Percentiles rank a stretch among this genome's conserved stretches.
phyloP scores from a whole-genome alignment of 306 rosid genomes.

The Cicer bijugum region DNA sequence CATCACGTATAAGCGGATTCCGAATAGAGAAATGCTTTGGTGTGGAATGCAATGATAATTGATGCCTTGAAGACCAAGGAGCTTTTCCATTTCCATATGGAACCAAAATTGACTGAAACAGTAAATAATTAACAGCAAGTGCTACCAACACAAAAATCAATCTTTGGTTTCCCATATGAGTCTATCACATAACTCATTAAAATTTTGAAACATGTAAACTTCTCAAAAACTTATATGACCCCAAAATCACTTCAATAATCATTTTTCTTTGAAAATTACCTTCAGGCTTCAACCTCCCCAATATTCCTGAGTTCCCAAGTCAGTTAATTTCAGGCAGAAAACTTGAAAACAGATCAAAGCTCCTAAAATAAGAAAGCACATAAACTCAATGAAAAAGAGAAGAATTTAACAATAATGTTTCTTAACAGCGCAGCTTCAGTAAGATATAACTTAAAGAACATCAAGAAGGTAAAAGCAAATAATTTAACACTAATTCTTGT shows the following conservation, averaged over 20 bases:
- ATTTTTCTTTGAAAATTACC: conserved; percentile 38
- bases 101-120: conserved; percentile 76
- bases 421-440: neutral
- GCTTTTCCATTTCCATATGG: conserved; percentile 72
- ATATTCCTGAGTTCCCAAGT: conserved; percentile 26
- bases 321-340: conserved; percentile 39
- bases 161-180: conserved; percentile 51
- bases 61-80: conserved; percentile 62
- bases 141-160: conserved; percentile 64
- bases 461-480: neutral
- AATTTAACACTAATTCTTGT: neutral
- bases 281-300: conserved; percentile 19
- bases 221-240: conserved; percentile 39
- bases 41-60: conserved; percentile 45
- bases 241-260: conserved; percentile 28
- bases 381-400: conserved; percentile 6
- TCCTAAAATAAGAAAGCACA: conserved; percentile 33
- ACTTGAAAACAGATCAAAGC: conserved; percentile 28
- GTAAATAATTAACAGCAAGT: conserved; percentile 63
- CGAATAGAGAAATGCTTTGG: conserved; percentile 51
- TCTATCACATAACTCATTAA: conserved; percentile 45
- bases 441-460: neutral
- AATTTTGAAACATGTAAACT: conserved; percentile 47
- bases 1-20: too few species aligned
- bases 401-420: neutral